phyloP scores from a whole-genome alignment of 805 yeast species.

The Saccharomycopsis synnaedendra region DNA sequence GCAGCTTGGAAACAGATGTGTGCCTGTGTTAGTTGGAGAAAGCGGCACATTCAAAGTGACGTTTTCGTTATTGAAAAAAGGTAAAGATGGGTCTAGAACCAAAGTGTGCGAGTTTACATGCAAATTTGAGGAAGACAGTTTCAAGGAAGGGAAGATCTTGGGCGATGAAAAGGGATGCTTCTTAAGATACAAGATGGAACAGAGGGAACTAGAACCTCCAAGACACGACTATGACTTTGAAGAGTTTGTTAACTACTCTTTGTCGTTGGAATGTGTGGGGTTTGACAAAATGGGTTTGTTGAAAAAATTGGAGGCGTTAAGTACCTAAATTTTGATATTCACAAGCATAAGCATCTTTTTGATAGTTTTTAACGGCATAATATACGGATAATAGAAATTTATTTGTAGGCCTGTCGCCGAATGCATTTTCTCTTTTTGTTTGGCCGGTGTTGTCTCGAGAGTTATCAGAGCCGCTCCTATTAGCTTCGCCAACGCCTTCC shows the following conservation, averaged over 20 bases:
- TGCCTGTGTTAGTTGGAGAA: background rate
- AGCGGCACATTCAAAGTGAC: background rate
- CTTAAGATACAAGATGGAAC: background rate
- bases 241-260: slow-evolving; percentile 4
- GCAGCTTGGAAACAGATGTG: too few species aligned
- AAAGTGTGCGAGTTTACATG: background rate
- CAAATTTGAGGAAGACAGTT: background rate
- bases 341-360: too few species aligned
- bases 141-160: background rate
- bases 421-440: too few species aligned
- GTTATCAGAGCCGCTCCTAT: too few species aligned
- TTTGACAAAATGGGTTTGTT: slow-evolving; percentile 1
- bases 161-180: background rate
- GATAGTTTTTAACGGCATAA: too few species aligned
- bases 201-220: slow-evolving; percentile 6
- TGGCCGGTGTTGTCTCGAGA: too few species aligned
- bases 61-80: background rate
- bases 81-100: background rate
- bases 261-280: background rate
- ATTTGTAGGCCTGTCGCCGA: too few species aligned
- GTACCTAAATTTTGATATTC: background rate
- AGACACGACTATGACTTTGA: slow-evolving; percentile 5
- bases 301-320: background rate
- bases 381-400: too few species aligned
- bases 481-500: too few species aligned